phyloP scores from a whole-genome alignment of 257 asterid species.

The Jaltomata sinuosa region DNA sequence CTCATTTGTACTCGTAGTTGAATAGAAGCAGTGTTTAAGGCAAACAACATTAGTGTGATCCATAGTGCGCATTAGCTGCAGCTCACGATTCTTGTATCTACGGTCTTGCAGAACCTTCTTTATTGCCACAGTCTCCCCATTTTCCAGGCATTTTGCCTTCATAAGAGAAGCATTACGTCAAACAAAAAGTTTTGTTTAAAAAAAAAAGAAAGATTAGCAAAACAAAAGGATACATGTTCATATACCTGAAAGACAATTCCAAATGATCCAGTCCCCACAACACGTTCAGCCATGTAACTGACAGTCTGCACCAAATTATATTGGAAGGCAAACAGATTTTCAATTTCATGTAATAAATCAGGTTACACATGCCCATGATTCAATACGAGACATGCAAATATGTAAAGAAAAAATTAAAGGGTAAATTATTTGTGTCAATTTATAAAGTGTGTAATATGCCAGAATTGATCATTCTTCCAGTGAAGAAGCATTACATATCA shows the following conservation, averaged over 20 bases:
- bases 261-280: constrained; percentile 51
- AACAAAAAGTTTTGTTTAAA: not conserved
- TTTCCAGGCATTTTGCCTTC: constrained; percentile 93
- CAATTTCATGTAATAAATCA: not conserved
- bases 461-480: not conserved
- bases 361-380: not conserved
- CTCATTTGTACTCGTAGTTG: constrained; percentile 76
- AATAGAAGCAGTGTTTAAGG: constrained; percentile 85
- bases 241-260: constrained; percentile 35
- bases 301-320: constrained; percentile 30
- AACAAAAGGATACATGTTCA: not conserved
- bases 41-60: constrained; percentile 90
- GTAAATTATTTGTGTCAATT: not conserved
- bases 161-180: constrained; percentile 4
- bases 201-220: not conserved
- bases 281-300: constrained; percentile 58
- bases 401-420: not conserved
- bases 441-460: not conserved
- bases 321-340: not conserved
- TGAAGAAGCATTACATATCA: not conserved
- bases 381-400: not conserved
- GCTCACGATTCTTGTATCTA: constrained; percentile 88
- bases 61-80: constrained; percentile 93
- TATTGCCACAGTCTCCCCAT: constrained; percentile 92
- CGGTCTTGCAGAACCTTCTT: constrained; percentile 95